Evolutionary conservation across 2,329 filamentous ascomycete genomes (phyloP).

Genomic region (Aspergillus brunneoviolaceus): DNA sequence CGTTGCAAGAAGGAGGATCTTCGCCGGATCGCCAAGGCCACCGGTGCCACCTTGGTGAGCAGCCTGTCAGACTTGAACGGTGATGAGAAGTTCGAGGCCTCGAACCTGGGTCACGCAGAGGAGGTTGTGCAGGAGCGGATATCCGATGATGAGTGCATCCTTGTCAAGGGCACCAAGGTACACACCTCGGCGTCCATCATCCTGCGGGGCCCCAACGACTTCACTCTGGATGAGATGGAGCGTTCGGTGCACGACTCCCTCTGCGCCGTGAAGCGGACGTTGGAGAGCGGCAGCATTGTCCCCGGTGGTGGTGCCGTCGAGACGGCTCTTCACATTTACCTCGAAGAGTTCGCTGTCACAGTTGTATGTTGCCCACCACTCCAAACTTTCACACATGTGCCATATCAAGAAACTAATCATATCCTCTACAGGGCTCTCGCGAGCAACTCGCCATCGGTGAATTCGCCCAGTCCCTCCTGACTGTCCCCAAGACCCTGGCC

Average conservation of each 20-base stretch:
- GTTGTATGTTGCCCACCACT: conserved; percentile 59
- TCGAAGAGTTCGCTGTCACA: conserved; percentile 97
- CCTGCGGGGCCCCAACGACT: conserved; percentile 92
- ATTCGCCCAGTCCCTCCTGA: conserved; percentile 89
- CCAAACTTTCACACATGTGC: not conserved
- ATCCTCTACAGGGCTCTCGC: conserved; percentile 64
- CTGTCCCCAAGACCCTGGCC: conserved; percentile 93
- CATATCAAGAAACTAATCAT: not conserved
- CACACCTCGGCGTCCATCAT: conserved; percentile 95
- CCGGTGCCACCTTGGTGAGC: conserved; percentile 88
- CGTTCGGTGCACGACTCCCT: conserved; percentile 95
- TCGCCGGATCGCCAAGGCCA: conserved; percentile 91
- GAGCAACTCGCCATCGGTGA: conserved; percentile 98
- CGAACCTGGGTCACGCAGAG: conserved; percentile 85
- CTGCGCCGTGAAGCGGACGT: conserved; percentile 92
- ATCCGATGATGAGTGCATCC: conserved; percentile 96
- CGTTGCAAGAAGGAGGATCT: conserved; percentile 99
- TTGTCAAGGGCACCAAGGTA: conserved; percentile 92
- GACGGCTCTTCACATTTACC: conserved; percentile 98
- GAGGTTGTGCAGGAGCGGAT: conserved; percentile 98
- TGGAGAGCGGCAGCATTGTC: conserved; percentile 95
- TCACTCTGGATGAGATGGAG: conserved; percentile 98
- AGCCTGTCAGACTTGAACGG: conserved; percentile 95
- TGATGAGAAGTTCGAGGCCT: conserved; percentile 92
- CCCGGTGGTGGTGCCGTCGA: conserved; percentile 95